Evolutionary conservation across 495 filamentous ascomycete species (phyloP), one percentile per base, ranked within the genome.

Genomic region (Aspergillus kassunensis): DNA sequence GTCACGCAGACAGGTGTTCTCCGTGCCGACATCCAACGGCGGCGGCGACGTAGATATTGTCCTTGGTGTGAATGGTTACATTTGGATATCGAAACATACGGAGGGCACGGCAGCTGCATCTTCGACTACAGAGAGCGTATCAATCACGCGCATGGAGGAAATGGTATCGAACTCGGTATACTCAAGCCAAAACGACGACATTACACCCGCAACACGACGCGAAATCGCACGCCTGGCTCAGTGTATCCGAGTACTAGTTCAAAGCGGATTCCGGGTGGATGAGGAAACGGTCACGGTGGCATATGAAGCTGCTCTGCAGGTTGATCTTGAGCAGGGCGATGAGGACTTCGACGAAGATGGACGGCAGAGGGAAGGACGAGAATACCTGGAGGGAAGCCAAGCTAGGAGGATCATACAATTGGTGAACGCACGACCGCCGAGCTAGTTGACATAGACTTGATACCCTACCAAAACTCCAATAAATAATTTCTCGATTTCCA

Each of bases 1-100:
- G 47, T 80, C 81, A 10, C 77, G 89, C 44, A 72, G 90, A 44
- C 93, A 97, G 70, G 82, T 91, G n/a, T 93, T 90, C 80, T 89
- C 89, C 0, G 64, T 96, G 29, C 75, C 78, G 25, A 82, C 81
- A 7, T 77, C 78, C 9, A 75, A 83, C 46, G 82, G 80, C 0
- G 92, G 86, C 0, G 88, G 87, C 31, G 81, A 87, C 29, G 79
- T 98, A 16, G 90, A 96, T 64, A 82, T 97, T 10, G 77, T 96
- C 25, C 73, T 97, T 5, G 93, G 93, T 0, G 92, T 98, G 11
- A 98, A 98, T 62, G 93, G 93, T 5, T 97, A 90, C 60, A 88
- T 97, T 47, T 97, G 88, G 86, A 90, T 98, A 56, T 82, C 84
- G 58, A 91, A 89, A 73, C 87, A 90, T 58, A 70, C 66, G 6